Base-by-base conservation (phyloP, 768 basidiomycete species). In the Podaxis sp. region DNA sequence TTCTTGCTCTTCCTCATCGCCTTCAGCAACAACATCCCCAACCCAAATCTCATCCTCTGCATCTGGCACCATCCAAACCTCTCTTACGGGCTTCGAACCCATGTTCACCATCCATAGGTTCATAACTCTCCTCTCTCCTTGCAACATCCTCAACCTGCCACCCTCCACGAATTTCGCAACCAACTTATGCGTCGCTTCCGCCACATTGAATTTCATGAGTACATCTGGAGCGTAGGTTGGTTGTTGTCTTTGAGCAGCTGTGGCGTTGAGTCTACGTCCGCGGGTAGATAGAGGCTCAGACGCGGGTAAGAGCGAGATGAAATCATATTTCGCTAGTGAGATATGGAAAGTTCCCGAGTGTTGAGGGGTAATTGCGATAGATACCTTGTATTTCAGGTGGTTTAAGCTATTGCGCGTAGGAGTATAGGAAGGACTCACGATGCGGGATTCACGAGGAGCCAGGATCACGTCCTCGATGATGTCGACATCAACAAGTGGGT, bases 261-360 rank as follows among this genome's bases (percentile, higher is more conserved):
- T 94, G 57, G 86, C 84, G 57, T 95, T 86, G 11, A 97, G 77
- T 55, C 94, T 79, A 50, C 80, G 84, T 13, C 95, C 94, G n/a
- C 85, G 87, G 37, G 79, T 80, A 8, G 84, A 79, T 2, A 95
- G 79, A 1, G 85, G 75, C 71, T 96, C 94, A 0, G 71, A 78
- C 25, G 80, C 78, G 2, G 90, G 86, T 19, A 96, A 80, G 36
- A 93, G 80, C 4, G 85, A 85, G 37, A 95, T 81, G 71, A 95
- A 96, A 33, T 86, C 73, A 65, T 89, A 93, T 47, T 77, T 78
- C 41, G 82, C 81, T 46, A 87, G 74, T 13, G 83, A 82, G 47
- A 96, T 74, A 24, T 73, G 75, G 47, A 96, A 69, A 1, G 80
- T 80, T 2, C 81, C 77, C 1, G 88, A 76, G 52, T 74, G 77